These are phyloP conservation scores for Neurospora tetraspora DNA, from an alignment of 495 filamentous ascomycete genomes.

Conservation along the genomic window DNA sequence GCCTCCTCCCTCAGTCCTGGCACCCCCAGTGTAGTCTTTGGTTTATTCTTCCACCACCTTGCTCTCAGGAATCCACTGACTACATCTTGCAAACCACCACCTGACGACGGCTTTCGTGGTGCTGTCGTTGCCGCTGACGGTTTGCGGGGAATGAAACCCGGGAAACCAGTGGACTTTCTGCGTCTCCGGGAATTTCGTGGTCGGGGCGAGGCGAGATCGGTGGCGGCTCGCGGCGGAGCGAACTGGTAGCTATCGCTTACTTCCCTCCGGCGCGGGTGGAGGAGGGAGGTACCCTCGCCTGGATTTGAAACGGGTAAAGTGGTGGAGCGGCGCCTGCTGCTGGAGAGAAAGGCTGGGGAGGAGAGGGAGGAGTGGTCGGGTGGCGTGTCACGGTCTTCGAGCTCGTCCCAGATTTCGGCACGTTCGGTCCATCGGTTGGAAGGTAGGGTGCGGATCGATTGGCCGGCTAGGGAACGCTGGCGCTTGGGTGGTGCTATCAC, in stretches of 20 bases:
- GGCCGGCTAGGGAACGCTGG: constrained; percentile 11
- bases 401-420: constrained; percentile 57
- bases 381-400: constrained; percentile 46
- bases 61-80: constrained; percentile 28
- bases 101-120: constrained; percentile 17
- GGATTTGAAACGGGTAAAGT: constrained; percentile 20
- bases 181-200: constrained; percentile 22
- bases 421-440: constrained; percentile 41
- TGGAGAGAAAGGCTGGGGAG: constrained; percentile 7
- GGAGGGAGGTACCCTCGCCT: constrained; percentile 19
- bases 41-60: constrained; percentile 29
- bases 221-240: constrained; percentile 5
- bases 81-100: constrained; percentile 26
- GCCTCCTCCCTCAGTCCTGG: not conserved
- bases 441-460: constrained; percentile 23
- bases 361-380: constrained; percentile 18
- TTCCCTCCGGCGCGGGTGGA: constrained; percentile 14
- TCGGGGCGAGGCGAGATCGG: constrained; percentile 16
- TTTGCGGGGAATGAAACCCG: constrained; percentile 39
- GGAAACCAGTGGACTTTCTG: constrained; percentile 44
- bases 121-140: not conserved
- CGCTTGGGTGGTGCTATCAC: constrained; percentile 2
- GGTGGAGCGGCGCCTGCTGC: constrained; percentile 25
- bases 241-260: constrained; percentile 21
- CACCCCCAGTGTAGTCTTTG: not conserved